phyloP scores from a whole-genome alignment of 1,139 yeast genomes.

The Kluyveromyces sp. region DNA sequence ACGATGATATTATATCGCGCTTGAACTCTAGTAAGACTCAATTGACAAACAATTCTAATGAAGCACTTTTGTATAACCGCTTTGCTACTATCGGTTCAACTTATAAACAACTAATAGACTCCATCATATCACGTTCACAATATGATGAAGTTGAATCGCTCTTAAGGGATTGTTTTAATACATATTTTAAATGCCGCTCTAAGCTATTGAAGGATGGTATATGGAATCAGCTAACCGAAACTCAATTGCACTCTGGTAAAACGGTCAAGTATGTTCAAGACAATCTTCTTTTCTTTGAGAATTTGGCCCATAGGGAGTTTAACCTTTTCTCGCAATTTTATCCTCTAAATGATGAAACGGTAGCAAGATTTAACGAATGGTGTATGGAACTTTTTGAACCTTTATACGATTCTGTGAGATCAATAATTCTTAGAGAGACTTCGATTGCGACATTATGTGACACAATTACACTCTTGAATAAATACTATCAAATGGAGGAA shows the following conservation, averaged over 20 bases:
- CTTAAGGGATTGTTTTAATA: constrained; percentile 47
- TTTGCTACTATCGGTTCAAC: constrained; percentile 40
- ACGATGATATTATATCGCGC: constrained; percentile 36
- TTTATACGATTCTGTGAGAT: constrained; percentile 61
- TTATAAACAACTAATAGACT: constrained; percentile 41
- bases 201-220: constrained; percentile 41
- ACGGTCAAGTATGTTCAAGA: constrained; percentile 54
- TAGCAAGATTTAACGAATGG: constrained; percentile 36
- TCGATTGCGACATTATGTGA: constrained; percentile 67
- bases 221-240: constrained; percentile 31
- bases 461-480: constrained; percentile 60
- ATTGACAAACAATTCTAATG: constrained; percentile 35
- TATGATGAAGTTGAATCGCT: constrained; percentile 47
- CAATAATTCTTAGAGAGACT: constrained; percentile 58
- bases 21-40: constrained; percentile 22
- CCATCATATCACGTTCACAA: constrained; percentile 44
- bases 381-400: constrained; percentile 63
- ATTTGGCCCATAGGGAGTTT: constrained; percentile 54
- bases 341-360: constrained; percentile 23
- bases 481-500: constrained; percentile 60
- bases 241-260: constrained; percentile 22
- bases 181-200: constrained; percentile 52
- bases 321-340: constrained; percentile 51
- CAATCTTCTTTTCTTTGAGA: constrained; percentile 49
- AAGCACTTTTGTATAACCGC: constrained; percentile 56